Evolutionary conservation across 2,329 filamentous ascomycete species (phyloP).

Genomic region (Fusarium bactridioides): DNA sequence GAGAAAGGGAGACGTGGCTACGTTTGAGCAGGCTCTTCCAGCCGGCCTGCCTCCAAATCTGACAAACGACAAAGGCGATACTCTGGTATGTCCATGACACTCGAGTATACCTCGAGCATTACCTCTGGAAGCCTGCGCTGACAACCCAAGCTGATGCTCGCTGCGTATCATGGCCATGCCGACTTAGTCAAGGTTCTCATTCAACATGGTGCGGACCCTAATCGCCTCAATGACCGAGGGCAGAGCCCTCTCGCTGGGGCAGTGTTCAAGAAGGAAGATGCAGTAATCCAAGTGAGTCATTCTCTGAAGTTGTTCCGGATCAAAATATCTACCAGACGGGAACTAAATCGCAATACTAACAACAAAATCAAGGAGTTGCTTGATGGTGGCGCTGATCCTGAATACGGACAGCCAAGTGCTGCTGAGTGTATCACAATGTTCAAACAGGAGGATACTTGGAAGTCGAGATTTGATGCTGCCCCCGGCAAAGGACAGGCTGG

Average conservation of each 20-base stretch:
- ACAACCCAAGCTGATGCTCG: constrained; percentile 69
- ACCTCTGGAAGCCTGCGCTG: background rate
- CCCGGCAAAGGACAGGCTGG: constrained; percentile 51
- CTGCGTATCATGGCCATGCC: constrained; percentile 73
- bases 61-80: constrained; percentile 77
- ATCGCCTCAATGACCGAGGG: constrained; percentile 71
- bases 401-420: constrained; percentile 59
- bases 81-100: constrained; percentile 58
- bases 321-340: fast-evolving
- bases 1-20: constrained; percentile 62
- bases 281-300: constrained; percentile 63
- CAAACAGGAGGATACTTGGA: constrained; percentile 61
- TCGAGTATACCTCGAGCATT: background rate
- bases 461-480: constrained; percentile 57
- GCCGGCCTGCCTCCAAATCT: constrained; percentile 74
- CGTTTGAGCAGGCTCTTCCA: constrained; percentile 69
- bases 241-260: constrained; percentile 76
- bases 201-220: constrained; percentile 70
- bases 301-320: no score
- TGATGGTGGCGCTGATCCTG: constrained; percentile 62
- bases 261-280: constrained; percentile 75
- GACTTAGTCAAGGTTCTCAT: constrained; percentile 68
- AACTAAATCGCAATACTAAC: background rate
- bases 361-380: constrained; percentile 51
- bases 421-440: constrained; percentile 60